These are phyloP conservation scores for Metschnikowia dekortorum DNA, from an alignment of 805 yeast genomes.

Conservation along the genomic window DNA sequence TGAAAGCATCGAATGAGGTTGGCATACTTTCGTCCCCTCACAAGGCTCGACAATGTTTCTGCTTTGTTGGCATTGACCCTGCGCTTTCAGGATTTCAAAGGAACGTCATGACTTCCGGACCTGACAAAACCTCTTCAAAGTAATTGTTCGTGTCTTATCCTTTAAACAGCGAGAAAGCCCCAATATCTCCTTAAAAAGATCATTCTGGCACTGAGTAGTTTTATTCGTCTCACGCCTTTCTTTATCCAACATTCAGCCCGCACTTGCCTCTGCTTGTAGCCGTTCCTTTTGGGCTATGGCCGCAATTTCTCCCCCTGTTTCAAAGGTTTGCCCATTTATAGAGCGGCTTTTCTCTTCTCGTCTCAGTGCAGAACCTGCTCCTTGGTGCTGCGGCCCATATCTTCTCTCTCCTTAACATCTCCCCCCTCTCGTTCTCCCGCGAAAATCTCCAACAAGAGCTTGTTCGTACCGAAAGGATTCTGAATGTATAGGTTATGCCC, in stretches of 20 bases:
- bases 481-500: slow-evolving; percentile 44
- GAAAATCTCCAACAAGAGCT: slow-evolving; percentile 14
- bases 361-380: too few relatives aligned
- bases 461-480: slow-evolving; percentile 41
- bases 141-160: slow-evolving; percentile 23
- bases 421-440: not conserved
- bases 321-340: too few relatives aligned
- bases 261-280: not conserved
- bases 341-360: too few relatives aligned
- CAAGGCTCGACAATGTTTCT: slow-evolving; percentile 52
- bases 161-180: slow-evolving; percentile 31
- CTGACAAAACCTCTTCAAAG: slow-evolving; percentile 13
- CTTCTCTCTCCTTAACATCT: not conserved
- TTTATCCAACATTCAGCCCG: slow-evolving; percentile 15
- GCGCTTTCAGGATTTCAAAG: slow-evolving; percentile 52
- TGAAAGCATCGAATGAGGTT: slow-evolving; percentile 43
- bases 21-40: slow-evolving; percentile 35
- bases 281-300: slow-evolving; percentile 1
- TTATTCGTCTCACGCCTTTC: slow-evolving; percentile 34
- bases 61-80: slow-evolving; percentile 42
- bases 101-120: slow-evolving; percentile 28
- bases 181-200: slow-evolving; percentile 44
- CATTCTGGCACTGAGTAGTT: slow-evolving; percentile 43
- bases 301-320: too few relatives aligned
- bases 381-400: too few relatives aligned